Base-by-base conservation (phyloP, 2,329 filamentous ascomycete genomes). In the Decorospora gaudefroyi region DNA sequence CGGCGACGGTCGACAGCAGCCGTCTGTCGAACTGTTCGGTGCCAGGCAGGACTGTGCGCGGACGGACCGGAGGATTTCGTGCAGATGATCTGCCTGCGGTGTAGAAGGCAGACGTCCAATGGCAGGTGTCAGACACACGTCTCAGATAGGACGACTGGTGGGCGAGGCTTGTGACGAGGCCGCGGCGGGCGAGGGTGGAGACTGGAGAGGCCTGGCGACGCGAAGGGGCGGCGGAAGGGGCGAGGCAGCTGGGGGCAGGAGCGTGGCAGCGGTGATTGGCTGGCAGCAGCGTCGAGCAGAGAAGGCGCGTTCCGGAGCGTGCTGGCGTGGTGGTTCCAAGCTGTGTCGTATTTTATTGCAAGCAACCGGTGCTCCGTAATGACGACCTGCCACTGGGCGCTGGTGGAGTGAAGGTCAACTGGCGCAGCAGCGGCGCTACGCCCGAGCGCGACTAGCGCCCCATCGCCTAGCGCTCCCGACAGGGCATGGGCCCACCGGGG, bases 81-180 rank as follows among this genome's bases (percentile, higher is more conserved):
- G 75, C 76, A 78, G 75, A 77, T 78, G 75, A 78, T 77, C 72
- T 73, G 66, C 62, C 55, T 57, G 55, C 43, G 49, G 53, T 46
- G 53, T 43, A 48, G 32, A 49, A 40, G 52, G 42, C 49, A 42
- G 54, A 47, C 35, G 57, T 41, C 68, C 64, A 71, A 68, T 71
- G 65, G 54, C 61, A 58, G 56, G 55, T 59, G 61, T 61, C 59
- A 62, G 65, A 67, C 62, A 64, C 46, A 48, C 52, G 64, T 68
- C 63, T 69, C 54, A 67, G 61, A 64, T 52, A 54, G 39, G 36
- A 49, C 53, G 58, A 54, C 54, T 46, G 61, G 58, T 62, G 62
- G 41, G 56, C 55, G 55, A 61, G 62, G 66, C 65, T 68, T 71
- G 68, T 72, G 69, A 72, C 48, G 44, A 41, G 36, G 50, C 46